Evolutionary conservation across 352 stramenopile species (phyloP).

Genomic region (Detonula confervacea): DNA sequence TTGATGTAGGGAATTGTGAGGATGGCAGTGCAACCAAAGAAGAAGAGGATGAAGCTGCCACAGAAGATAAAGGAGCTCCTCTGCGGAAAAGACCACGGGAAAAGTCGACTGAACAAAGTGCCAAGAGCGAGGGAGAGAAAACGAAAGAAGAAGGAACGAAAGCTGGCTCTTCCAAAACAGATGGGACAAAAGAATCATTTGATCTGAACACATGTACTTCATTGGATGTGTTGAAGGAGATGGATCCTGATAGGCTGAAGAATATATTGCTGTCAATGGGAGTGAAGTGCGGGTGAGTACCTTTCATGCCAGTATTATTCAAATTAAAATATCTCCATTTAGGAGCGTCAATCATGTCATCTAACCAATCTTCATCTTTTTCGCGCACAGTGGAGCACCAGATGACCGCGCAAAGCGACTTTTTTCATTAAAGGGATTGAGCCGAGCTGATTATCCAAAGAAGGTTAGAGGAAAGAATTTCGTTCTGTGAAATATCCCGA

Average conservation of each 20-base stretch:
- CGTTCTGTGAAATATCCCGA: conserved; percentile 10
- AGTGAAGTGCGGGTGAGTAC: conserved; percentile 75
- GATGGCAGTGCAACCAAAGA: not conserved
- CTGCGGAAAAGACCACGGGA: conserved; percentile 18
- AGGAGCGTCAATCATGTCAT: too few relatives aligned
- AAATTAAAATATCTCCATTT: not conserved
- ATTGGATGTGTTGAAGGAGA: conserved; percentile 55
- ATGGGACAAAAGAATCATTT: conserved; percentile 31
- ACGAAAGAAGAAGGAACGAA: not conserved
- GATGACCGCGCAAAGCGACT: conserved; percentile 69
- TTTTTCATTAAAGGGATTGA: conserved; percentile 79
- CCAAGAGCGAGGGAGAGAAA: not conserved
- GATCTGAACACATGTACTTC: conserved; percentile 66
- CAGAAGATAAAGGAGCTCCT: not conserved
- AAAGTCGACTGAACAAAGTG: not conserved
- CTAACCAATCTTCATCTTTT: conserved; percentile 1
- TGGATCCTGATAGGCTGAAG: conserved; percentile 78
- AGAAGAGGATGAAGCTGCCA: conserved; percentile 1
- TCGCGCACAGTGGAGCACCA: conserved; percentile 48
- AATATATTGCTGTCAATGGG: conserved; percentile 63
- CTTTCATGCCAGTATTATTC: not conserved
- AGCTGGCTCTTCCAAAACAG: not conserved
- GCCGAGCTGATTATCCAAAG: conserved; percentile 68
- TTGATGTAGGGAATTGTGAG: conserved; percentile 6
- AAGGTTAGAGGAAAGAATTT: conserved; percentile 77